These are phyloP conservation scores for Cornus kousa DNA, from an alignment of 148 eudicot genomes.

Conservation along the genomic window DNA sequence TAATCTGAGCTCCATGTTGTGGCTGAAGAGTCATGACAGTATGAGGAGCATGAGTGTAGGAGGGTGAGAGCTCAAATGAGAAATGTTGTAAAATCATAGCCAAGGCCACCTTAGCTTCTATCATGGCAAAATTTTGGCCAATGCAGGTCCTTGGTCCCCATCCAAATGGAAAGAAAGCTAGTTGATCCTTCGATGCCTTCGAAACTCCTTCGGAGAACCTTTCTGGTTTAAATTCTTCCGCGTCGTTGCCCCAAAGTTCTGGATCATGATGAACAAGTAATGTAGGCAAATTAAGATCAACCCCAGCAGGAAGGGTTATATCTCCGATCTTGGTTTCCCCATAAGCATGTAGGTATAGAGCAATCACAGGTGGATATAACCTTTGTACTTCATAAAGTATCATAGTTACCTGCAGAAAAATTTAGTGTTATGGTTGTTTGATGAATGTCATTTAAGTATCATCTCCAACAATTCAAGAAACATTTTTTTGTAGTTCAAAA, in stretches of 20 bases:
- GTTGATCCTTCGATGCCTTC: slow-evolving; percentile 39
- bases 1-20: slow-evolving; percentile 59
- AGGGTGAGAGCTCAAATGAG: slow-evolving; percentile 40
- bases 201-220: slow-evolving; percentile 45
- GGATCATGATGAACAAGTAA: slow-evolving; percentile 48
- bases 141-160: slow-evolving; percentile 52
- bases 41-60: slow-evolving; percentile 57
- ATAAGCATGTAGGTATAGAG: slow-evolving; percentile 25
- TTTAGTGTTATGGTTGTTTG: neutral
- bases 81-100: slow-evolving; percentile 48
- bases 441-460: neutral
- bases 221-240: slow-evolving; percentile 47
- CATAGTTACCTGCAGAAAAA: slow-evolving; percentile 35
- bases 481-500: too few species aligned
- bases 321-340: slow-evolving; percentile 44
- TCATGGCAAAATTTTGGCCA: slow-evolving; percentile 46
- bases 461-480: too few species aligned
- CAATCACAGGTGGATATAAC: slow-evolving; percentile 52
- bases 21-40: slow-evolving; percentile 54
- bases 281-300: slow-evolving; percentile 40
- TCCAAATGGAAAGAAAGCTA: slow-evolving; percentile 51
- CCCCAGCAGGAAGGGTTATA: slow-evolving; percentile 37
- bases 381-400: slow-evolving; percentile 48
- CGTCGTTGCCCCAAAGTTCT: slow-evolving; percentile 49
- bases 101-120: slow-evolving; percentile 52